Evolutionary conservation across 2,329 filamentous ascomycete species (phyloP).

Genomic region (Ascochyta fabae): DNA sequence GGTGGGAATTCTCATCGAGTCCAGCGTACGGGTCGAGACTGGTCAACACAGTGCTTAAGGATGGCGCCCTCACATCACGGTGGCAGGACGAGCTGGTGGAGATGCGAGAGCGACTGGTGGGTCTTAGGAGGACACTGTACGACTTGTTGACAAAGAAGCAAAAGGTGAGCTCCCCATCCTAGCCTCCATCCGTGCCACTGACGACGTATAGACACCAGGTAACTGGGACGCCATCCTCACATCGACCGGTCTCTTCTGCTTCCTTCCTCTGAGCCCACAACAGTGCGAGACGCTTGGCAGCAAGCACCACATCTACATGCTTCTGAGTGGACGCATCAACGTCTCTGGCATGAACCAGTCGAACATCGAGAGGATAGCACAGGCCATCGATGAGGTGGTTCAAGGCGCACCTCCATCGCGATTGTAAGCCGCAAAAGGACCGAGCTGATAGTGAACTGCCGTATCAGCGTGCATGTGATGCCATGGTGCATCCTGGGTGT

Average conservation of each 20-base stretch:
- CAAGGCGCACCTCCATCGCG: not conserved
- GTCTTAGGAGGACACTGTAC: slow-evolving; percentile 16
- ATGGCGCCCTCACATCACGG: slow-evolving; percentile 13
- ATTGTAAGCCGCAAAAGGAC: not conserved
- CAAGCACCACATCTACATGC: slow-evolving; percentile 33
- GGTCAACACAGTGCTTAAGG: slow-evolving; percentile 29
- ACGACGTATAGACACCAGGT: slow-evolving; percentile 25
- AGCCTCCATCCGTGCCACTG: not conserved
- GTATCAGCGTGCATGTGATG: not conserved
- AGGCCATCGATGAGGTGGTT: slow-evolving; percentile 27
- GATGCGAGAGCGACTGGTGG: slow-evolving; percentile 23
- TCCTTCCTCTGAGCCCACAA: slow-evolving; percentile 21
- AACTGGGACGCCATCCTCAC: slow-evolving; percentile 27
- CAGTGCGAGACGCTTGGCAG: slow-evolving; percentile 24
- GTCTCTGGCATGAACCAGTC: slow-evolving; percentile 31
- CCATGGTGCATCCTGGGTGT: slow-evolving; percentile 2
- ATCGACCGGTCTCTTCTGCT: slow-evolving; percentile 33
- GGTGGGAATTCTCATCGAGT: slow-evolving; percentile 39
- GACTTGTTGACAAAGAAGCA: slow-evolving; percentile 16
- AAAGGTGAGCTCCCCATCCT: slow-evolving; percentile 9
- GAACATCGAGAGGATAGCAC: slow-evolving; percentile 26
- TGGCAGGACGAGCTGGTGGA: slow-evolving; percentile 22
- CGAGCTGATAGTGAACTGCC: not conserved
- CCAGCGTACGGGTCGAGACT: slow-evolving; percentile 37
- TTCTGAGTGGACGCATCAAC: slow-evolving; percentile 33